Base-by-base conservation (phyloP, 202 grass and related monocot genomes). In the Zizania palustris region DNA sequence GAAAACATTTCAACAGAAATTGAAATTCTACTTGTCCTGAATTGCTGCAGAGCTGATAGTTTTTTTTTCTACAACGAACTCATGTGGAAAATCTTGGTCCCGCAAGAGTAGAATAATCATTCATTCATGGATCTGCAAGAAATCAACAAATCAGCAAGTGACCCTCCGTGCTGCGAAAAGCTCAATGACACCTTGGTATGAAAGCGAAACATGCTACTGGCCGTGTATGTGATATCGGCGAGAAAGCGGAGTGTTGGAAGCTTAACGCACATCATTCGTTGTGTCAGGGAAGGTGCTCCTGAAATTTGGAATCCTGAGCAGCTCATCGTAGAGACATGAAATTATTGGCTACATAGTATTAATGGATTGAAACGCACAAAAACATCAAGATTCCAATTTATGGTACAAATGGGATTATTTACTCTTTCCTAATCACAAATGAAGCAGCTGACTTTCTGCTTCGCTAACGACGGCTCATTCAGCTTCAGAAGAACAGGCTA, bases 81-180 rank as follows among this genome's bases (percentile, higher is more conserved):
- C n/a, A n/a, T n/a, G n/a, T n/a, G n/a, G n/a, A n/a, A n/a, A n/a
- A n/a, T n/a, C n/a, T n/a, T n/a, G n/a, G n/a, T n/a, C n/a, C n/a
- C n/a, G n/a, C n/a, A n/a, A n/a, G n/a, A n/a, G n/a, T n/a, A n/a
- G n/a, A n/a, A n/a, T 81, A 44, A 0, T 28, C 28, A 28, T 28
- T 28, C 28, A 28, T 28, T 22, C 36, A 46, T 19, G 77, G 41
- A 40, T 67, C 50, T 12, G 28, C 40, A 16, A 11, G 68, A 37
- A 73, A 55, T 5, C 0, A 71, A 45, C 60, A 36, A 48, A 79
- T 70, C 62, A 64, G 69, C 69, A 61, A 55, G 54, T 16, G 64
- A 45, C 80, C 36, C 75, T 83, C 79, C 39, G 69, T 42, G 75
- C 20, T 15, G 7, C 46, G 19, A 88, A 83, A 79, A 79, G 80